Base-by-base conservation (phyloP, 2,329 filamentous ascomycete species). In the Zymoseptoria crescenta region DNA sequence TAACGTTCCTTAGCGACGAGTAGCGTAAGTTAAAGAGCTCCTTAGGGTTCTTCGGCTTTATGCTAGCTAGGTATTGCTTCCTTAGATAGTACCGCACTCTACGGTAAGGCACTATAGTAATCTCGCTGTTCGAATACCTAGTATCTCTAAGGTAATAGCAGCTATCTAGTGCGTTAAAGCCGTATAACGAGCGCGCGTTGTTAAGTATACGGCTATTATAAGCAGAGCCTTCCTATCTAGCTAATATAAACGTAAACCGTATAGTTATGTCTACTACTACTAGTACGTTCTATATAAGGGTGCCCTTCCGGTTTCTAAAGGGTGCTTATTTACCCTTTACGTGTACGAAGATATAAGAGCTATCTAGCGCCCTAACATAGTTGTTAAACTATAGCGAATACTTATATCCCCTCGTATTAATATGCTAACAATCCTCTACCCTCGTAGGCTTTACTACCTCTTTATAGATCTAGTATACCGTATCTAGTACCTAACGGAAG, bases 161-260 rank as follows among this genome's bases (percentile, higher is more conserved):
- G 24, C 29, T 20, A 5, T 30, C 8, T n/a, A 21, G 52, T 5
- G 21, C 20, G 9, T 20, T 45, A 45, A 54, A 54, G 10, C 28
- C 13, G 3, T 54, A 7, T 54, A 30, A 7, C n/a, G n/a, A n/a
- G 19, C n/a, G n/a, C 5, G 21, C 21, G 21, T 54, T 27, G 2
- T 13, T n/a, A 29, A 54, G 52, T 20, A 54, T n/a, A 8, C 6
- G 10, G 19, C 52, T 30, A 21, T 54, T 30, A 30, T 54, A 29
- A 16, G 28, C 35, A 54, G 52, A 54, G 21, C 52, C 29, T 21
- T 54, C 52, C 52, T 54, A 54, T 5, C 53, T 27, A 20, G 35
- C 29, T 55, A 55, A 20, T n/a, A 55, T 48, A 55, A 30, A 55
- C 16, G 35, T 55, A 55, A 55, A 55, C n/a, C 6, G 41, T 55